phyloP scores from a whole-genome alignment of 352 stramenopile genomes.

The Phytophthora hibernalis region DNA sequence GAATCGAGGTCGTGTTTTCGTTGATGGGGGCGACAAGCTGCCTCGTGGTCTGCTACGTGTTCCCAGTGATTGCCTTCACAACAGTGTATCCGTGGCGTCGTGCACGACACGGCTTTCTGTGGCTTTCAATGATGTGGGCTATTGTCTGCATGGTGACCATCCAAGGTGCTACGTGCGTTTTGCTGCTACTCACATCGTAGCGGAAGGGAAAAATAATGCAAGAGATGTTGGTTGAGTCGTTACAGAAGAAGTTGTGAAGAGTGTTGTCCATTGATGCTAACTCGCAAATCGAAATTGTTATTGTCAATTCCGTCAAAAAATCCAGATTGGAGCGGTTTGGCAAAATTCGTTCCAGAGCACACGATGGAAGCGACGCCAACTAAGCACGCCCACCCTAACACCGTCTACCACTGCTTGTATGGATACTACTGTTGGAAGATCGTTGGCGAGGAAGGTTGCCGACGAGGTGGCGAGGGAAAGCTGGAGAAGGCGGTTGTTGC shows the following conservation, averaged over 20 bases:
- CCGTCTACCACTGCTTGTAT: too few relatives aligned
- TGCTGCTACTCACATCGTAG: constrained; percentile 22
- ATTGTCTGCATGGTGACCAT: constrained; percentile 30
- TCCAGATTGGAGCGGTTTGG: too few relatives aligned
- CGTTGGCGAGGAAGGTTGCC: too few relatives aligned
- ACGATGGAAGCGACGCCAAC: too few relatives aligned
- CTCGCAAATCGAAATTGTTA: neutral
- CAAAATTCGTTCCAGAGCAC: too few relatives aligned
- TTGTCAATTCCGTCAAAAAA: too few relatives aligned
- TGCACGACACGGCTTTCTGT: constrained; percentile 26
- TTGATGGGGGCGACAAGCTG: constrained; percentile 57
- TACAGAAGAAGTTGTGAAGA: neutral
- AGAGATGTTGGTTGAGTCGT: constrained; percentile 29
- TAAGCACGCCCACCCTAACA: too few relatives aligned
- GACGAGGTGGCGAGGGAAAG: too few relatives aligned
- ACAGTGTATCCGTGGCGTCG: constrained; percentile 56
- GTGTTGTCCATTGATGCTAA: too few relatives aligned
- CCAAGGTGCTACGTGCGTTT: constrained; percentile 36
- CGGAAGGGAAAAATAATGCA: constrained; percentile 25
- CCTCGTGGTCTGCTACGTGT: constrained; percentile 58
- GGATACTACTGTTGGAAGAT: too few relatives aligned
- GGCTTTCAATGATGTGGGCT: constrained; percentile 26
- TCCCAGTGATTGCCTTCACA: constrained; percentile 53
- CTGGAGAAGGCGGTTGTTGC: too few relatives aligned
- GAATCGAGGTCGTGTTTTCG: constrained; percentile 63